These are phyloP conservation scores for Ambrosia artemisiifolia DNA, from an alignment of 129 eudicot species.

Conservation along the genomic window DNA sequence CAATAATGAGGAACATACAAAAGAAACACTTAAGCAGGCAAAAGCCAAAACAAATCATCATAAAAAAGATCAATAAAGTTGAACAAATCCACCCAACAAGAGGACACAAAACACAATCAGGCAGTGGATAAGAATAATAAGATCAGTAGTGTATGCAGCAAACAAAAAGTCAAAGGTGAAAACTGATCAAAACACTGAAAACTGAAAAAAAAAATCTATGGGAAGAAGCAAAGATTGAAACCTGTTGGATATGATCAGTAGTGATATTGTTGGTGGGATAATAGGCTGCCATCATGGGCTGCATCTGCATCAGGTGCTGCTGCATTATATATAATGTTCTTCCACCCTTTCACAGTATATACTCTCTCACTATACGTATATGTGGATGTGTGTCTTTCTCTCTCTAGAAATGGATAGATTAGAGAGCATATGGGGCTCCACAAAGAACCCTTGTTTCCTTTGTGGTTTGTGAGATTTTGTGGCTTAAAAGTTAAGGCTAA, in stretches of 20 bases:
- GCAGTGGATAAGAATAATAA: neutral
- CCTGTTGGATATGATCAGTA: slow-evolving; percentile 99
- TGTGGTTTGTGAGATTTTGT: neutral
- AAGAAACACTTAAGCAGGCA: slow-evolving; percentile 43
- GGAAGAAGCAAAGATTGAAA: slow-evolving; percentile 13
- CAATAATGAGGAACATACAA: slow-evolving; percentile 5
- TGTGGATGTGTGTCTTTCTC: slow-evolving; percentile 23
- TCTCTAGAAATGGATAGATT: slow-evolving; percentile 21
- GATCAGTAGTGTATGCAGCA: too few relatives aligned
- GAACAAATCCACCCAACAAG: slow-evolving; percentile 27
- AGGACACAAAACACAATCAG: slow-evolving; percentile 9
- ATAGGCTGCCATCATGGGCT: slow-evolving; percentile 99
- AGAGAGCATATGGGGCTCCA: slow-evolving; percentile 28
- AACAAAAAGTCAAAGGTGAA: slow-evolving; percentile 4
- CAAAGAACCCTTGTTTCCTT: neutral
- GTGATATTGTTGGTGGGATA: slow-evolving; percentile 95
- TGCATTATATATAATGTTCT: slow-evolving; percentile 40
- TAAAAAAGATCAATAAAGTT: slow-evolving; percentile 19
- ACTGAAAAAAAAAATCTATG: neutral
- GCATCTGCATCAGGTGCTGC: slow-evolving; percentile 99
- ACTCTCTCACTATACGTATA: neutral
- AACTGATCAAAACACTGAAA: neutral
- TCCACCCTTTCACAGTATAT: neutral
- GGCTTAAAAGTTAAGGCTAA: slow-evolving; percentile 11
- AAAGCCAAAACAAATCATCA: slow-evolving; percentile 28